phyloP scores from a whole-genome alignment of 192 early-diverging fungal species.

The Backusella westeae region DNA sequence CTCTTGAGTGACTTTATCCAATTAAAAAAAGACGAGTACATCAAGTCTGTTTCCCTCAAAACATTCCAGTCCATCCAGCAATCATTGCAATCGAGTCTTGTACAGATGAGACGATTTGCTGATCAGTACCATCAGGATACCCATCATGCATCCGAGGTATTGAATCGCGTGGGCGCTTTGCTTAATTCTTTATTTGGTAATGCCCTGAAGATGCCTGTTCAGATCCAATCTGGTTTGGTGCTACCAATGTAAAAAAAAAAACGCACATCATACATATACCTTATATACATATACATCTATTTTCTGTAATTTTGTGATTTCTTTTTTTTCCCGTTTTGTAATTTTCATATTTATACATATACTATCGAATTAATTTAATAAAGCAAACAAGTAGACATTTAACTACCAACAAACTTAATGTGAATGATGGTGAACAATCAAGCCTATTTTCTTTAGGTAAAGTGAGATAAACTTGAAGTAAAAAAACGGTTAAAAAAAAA shows the following conservation, averaged over 20 bases:
- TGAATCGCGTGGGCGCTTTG: background rate
- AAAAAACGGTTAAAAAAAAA: too few species aligned
- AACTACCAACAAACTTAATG: too few species aligned
- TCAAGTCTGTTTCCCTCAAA: background rate
- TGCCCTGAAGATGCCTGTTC: background rate
- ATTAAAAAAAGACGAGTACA: background rate
- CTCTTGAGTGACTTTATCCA: background rate
- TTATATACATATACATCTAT: background rate
- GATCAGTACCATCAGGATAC: background rate
- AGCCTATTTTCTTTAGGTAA: too few species aligned
- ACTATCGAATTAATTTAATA: too few species aligned
- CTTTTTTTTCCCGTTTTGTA: too few species aligned
- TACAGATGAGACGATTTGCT: conserved; percentile 15
- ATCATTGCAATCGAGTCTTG: background rate
- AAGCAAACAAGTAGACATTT: too few species aligned
- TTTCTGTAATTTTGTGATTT: too few species aligned
- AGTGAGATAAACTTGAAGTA: too few species aligned
- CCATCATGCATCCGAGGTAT: background rate
- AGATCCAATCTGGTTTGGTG: conserved; percentile 7
- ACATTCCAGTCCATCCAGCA: background rate
- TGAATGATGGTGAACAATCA: too few species aligned
- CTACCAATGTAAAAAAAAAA: background rate
- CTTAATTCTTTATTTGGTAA: background rate
- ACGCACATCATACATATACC: too few species aligned
- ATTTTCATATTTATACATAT: too few species aligned